These are phyloP conservation scores for Fusarium compactum DNA, from an alignment of 2,329 filamentous ascomycete genomes.

Conservation along the genomic window DNA sequence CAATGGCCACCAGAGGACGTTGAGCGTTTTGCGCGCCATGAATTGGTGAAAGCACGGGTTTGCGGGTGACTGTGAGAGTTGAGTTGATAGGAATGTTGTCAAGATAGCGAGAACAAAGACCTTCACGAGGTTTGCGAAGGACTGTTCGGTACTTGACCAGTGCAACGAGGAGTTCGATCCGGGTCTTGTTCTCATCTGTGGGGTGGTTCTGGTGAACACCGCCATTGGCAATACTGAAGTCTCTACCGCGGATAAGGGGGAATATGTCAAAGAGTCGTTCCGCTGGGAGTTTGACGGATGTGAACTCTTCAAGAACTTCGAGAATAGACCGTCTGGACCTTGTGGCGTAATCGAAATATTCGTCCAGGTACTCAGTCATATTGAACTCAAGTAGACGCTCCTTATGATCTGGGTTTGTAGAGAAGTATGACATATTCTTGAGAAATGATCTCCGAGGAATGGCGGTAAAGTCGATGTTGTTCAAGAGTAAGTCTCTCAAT, in stretches of 20 bases:
- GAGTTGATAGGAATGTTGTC: slow-evolving; percentile 71
- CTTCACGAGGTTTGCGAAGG: slow-evolving; percentile 84
- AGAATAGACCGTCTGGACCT: slow-evolving; percentile 90
- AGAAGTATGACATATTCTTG: slow-evolving; percentile 79
- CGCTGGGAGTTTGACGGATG: slow-evolving; percentile 83
- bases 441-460: slow-evolving; percentile 93
- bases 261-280: slow-evolving; percentile 78
- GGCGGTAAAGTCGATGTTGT: slow-evolving; percentile 89
- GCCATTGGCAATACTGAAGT: slow-evolving; percentile 92
- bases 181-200: slow-evolving; percentile 51
- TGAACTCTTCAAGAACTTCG: slow-evolving; percentile 92
- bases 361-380: slow-evolving; percentile 82
- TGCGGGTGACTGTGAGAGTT: slow-evolving; percentile 70
- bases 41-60: slow-evolving; percentile 60
- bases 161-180: slow-evolving; percentile 81
- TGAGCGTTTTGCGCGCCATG: slow-evolving; percentile 52
- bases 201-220: slow-evolving; percentile 57
- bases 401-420: slow-evolving; percentile 77
- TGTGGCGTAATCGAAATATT: slow-evolving; percentile 96
- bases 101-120: slow-evolving; percentile 91
- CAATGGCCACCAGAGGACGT: slow-evolving; percentile 79
- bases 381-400: slow-evolving; percentile 88
- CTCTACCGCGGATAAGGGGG: slow-evolving; percentile 85
- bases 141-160: slow-evolving; percentile 93
- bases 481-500: slow-evolving; percentile 79